Base-by-base conservation (phyloP, 2,329 filamentous ascomycete genomes). In the Verticillium longisporum region DNA sequence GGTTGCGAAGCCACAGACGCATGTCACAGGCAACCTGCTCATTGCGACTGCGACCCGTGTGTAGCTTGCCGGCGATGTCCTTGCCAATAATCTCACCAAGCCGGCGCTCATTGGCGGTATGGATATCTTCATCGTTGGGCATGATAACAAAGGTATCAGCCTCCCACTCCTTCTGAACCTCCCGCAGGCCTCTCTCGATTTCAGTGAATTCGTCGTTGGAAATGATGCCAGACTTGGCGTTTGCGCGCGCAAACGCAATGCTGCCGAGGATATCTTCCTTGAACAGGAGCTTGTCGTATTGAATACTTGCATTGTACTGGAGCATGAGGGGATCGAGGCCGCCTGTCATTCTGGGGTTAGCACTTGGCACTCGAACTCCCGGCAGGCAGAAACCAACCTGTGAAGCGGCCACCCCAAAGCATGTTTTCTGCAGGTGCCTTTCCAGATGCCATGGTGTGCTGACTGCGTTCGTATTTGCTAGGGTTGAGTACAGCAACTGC, bases 301-400 rank as follows among this genome's bases (percentile, higher is more conserved):
- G 86, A 67, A 96, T 88, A 60, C 85, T 89, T 69, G 88, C 87
- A 74, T 96, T 96, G 80, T 94, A 96, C 66, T 89, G 82, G 63
- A 87, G 83, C 91, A 96, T 96, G 59, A 96, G 83, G 60, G 91
- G 90, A 76, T 96, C 91, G 67, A 94, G 85, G 68, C 85, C 89
- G 79, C 91, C 90, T 90, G 68, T 21, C 7, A n/a, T 50, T 21
- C 64, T 54, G 38, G 68, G 58, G 69, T 73, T 59, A 75, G 71
- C 64, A 2, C 26, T 3, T 26, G 26, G 26, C 26, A 26, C 3
- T 26, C 26, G 26, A 26, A 26, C 26, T 26, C 26, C 26, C 26
- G 26, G 26, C 26, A 26, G 3, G 26, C n/a, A 69, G 57, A 62
- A 15, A 64, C 68, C 10, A 68, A 78, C 75, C 74, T 13, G 59